phyloP scores from a whole-genome alignment of 2,329 filamentous ascomycete species.

The Ceratocystis alfenasii region DNA sequence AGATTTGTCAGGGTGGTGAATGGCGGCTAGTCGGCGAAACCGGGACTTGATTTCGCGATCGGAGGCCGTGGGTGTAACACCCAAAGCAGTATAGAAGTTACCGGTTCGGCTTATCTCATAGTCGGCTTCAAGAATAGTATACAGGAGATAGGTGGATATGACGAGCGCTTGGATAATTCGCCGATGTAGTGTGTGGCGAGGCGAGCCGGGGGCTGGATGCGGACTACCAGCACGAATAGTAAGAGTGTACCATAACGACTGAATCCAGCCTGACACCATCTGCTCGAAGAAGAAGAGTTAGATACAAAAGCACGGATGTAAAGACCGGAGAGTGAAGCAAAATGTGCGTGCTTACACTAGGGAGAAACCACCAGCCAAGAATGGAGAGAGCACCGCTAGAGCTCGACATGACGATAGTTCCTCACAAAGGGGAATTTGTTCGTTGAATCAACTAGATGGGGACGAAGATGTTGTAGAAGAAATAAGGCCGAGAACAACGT shows the following conservation, averaged over 20 bases:
- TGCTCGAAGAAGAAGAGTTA: constrained; percentile 30
- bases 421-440: neutral
- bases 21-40: constrained; percentile 63
- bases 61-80: constrained; percentile 53
- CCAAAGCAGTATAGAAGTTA: constrained; percentile 70
- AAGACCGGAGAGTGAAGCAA: neutral
- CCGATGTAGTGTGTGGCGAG: constrained; percentile 60
- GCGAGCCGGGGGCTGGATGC: constrained; percentile 57
- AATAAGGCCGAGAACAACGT: neutral
- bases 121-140: constrained; percentile 88
- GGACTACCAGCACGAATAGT: constrained; percentile 82
- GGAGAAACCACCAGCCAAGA: constrained; percentile 40
- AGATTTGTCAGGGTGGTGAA: constrained; percentile 76
- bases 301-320: constrained; percentile 13
- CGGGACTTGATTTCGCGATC: constrained; percentile 71
- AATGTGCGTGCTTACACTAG: constrained; percentile 31
- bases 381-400: constrained; percentile 33
- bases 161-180: constrained; percentile 74
- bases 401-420: constrained; percentile 30
- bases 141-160: constrained; percentile 70
- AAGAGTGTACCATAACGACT: constrained; percentile 73
- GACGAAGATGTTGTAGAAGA: neutral
- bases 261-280: constrained; percentile 66
- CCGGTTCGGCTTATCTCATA: constrained; percentile 58
- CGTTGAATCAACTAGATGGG: neutral